phyloP scores from a whole-genome alignment of 2,329 filamentous ascomycete genomes.

The Hymenoscyphus fructigenus region DNA sequence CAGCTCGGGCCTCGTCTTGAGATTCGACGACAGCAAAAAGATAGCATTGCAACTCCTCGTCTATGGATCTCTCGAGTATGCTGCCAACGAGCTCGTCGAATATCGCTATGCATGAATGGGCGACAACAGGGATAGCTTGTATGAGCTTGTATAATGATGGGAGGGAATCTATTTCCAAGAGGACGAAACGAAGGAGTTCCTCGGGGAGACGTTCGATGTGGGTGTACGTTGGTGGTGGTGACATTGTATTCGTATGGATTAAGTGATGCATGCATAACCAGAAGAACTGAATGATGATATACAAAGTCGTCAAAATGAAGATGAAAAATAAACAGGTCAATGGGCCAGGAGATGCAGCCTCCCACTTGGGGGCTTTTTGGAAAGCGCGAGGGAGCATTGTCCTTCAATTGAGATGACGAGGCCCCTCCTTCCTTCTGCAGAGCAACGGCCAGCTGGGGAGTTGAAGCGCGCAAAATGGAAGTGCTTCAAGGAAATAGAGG shows the following conservation, averaged over 20 bases:
- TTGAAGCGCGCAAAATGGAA: too few relatives aligned
- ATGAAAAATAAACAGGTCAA: neutral
- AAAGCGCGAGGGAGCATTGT: neutral
- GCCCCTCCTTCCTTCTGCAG: too few relatives aligned
- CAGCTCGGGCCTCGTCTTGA: conserved; percentile 1
- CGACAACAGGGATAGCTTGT: neutral
- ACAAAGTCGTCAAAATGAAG: neutral
- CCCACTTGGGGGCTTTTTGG: neutral
- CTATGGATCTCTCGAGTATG: conserved; percentile 10
- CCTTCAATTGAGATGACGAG: too few relatives aligned
- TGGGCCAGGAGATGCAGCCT: too few relatives aligned
- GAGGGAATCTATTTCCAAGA: conserved; percentile 3
- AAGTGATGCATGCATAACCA: neutral
- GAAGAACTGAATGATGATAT: neutral
- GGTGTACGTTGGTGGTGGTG: neutral
- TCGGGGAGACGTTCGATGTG: conserved; percentile 17
- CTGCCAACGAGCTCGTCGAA: conserved; percentile 7
- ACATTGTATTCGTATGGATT: neutral
- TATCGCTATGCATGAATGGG: neutral
- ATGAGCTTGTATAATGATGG: neutral
- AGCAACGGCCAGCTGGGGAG: too few relatives aligned
- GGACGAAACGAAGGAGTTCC: conserved; percentile 8
- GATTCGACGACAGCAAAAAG: conserved; percentile 1
- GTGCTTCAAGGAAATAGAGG: too few relatives aligned
- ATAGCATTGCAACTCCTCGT: conserved; percentile 10